Base-by-base conservation (phyloP, 75 land plant species). In the Picea glauca region DNA sequence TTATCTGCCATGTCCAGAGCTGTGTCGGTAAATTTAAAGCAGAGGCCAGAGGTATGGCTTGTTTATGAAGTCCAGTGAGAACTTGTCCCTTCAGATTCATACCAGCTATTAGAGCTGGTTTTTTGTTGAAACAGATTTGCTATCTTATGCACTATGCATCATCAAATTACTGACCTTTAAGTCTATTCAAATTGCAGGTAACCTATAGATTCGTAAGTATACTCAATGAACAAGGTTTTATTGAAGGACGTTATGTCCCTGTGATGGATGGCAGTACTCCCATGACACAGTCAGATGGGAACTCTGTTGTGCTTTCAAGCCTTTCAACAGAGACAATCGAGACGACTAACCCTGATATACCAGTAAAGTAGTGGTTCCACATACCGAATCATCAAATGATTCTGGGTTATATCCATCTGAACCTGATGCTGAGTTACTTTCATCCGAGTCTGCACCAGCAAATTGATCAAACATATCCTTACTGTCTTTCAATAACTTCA, bases 161-260 rank as follows among this genome's bases (percentile, higher is more conserved):
- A 15, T 38, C 12, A 26, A 20, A 73, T 40, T 32, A 8, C n/a
- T 58, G 4, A 20, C 18, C 13, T 59, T n/a, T 13, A 9, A n/a
- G 18, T 56, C 11, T 18, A 2, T n/a, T 68, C 54, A 58, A 63
- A 35, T 61, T 77, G 76, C 86, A 86, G 88, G 88, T 86, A 40
- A 80, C 88, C 0, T 86, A 86, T 72, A 63, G 88, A 33, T 86
- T 86, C 56, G 86, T 84, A 58, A 86, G 88, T 84, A 82, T 57
- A 23, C 80, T 86, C 57, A 86, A 86, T 61, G 88, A 86, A 60
- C 79, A 86, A 84, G 88, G 88, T 9, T 86, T 86, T 30, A 80
- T 86, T 73, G 88, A 86, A 77, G 88, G 88, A 3, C 76, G 86
- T 14, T 86, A 86, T 80, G 88, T 86, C n/a, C 86, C 88, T 21